These are phyloP conservation scores for Diaporthe destruens DNA, from an alignment of 2,329 filamentous ascomycete species.

Conservation along the genomic window DNA sequence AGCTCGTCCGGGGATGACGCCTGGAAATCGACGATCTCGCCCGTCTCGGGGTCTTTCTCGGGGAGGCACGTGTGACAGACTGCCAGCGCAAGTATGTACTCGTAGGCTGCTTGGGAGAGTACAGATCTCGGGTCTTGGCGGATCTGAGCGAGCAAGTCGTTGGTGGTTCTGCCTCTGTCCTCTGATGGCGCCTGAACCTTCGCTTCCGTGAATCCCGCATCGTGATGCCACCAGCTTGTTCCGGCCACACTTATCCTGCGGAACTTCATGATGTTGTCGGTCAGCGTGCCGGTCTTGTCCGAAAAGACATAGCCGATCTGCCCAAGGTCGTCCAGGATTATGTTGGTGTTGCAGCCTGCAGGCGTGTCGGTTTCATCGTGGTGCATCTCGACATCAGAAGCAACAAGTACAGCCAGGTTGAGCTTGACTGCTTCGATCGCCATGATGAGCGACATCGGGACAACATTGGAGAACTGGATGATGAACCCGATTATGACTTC, in stretches of 20 bases:
- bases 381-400: slow-evolving; percentile 90
- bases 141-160: slow-evolving; percentile 83
- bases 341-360: slow-evolving; percentile 90
- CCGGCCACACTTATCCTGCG: slow-evolving; percentile 92
- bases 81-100: slow-evolving; percentile 86
- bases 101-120: slow-evolving; percentile 77
- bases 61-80: slow-evolving; percentile 93
- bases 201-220: slow-evolving; percentile 69
- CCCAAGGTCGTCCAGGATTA: slow-evolving; percentile 92
- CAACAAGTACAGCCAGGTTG: slow-evolving; percentile 81
- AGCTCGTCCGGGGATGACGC: slow-evolving; percentile 92
- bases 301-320: slow-evolving; percentile 93
- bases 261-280: slow-evolving; percentile 96
- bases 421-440: slow-evolving; percentile 90
- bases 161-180: slow-evolving; percentile 70
- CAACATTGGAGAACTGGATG: slow-evolving; percentile 97
- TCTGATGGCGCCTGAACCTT: slow-evolving; percentile 58
- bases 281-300: slow-evolving; percentile 94
- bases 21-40: slow-evolving; percentile 74
- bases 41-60: slow-evolving; percentile 72
- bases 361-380: slow-evolving; percentile 86
- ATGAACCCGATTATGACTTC: slow-evolving; percentile 90
- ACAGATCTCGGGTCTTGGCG: slow-evolving; percentile 78
- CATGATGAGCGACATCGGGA: slow-evolving; percentile 93
- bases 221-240: slow-evolving; percentile 90